Evolutionary conservation across 148 eudicot genomes (phyloP), one percentile per base, ranked within the genome.

Genomic region (Chenopodium berlandieri): DNA sequence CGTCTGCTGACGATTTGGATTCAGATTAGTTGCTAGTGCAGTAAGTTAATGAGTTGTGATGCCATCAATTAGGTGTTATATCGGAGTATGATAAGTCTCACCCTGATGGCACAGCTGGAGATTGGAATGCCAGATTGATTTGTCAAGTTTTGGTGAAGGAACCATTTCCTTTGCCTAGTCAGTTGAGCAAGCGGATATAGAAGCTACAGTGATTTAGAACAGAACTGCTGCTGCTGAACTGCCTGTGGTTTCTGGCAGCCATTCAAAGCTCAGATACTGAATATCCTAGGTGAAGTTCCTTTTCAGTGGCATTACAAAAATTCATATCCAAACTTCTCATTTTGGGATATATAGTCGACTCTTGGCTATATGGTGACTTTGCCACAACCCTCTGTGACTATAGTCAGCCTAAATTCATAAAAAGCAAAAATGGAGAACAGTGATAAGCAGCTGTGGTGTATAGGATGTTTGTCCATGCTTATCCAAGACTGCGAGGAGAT

Each of bases 21-120:
- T 94, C 98, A 23, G 98, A 94, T 69, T 94, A 91, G 86, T 79
- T 73, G 76, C 60, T 62, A 62, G 25, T n/a, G 44, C 75, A 14
- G 46, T 8, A 79, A 56, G 70, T 37, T 60, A 14, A 30, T 40
- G 40, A 20, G 48, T 68, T 79, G 2, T 40, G 6, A 40, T 40
- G 44, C 44, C 44, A 40, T 40, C 44, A 40, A 40, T 40, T 40
- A 40, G 44, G 44, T 40, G 44, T 40, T 32, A 6, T 40, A 40
- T 40, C 5, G 44, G 47, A 31, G 58, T 65, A 17, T 14, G 74
- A 34, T 0, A 71, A 34, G 52, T 71, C 74, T 34, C 74, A 17
- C 19, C 20, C 6, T 37, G 50, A 52, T 31, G 63, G 66, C 37
- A 58, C 65, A 19, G 44, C 34, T 75, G 64, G 44, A 31, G 78